These are phyloP conservation scores for Blastobotrys capitulatus DNA, from an alignment of 1,139 yeast species.

Conservation along the genomic window DNA sequence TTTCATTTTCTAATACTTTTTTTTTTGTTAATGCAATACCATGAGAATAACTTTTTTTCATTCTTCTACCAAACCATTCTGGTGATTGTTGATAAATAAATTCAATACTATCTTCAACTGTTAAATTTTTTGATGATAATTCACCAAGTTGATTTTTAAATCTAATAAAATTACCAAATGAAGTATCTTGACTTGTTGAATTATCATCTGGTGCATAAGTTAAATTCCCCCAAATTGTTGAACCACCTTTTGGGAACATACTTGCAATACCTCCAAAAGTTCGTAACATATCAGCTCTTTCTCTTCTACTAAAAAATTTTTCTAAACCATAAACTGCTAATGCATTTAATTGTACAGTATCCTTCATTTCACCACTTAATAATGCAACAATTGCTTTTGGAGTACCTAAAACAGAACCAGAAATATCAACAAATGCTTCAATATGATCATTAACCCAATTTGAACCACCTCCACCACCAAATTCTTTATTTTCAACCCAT, in stretches of 20 bases:
- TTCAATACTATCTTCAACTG: conserved; percentile 63
- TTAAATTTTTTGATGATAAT: conserved; percentile 48
- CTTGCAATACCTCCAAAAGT: conserved; percentile 92
- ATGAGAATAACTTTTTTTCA: conserved; percentile 64
- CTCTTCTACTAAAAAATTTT: conserved; percentile 83
- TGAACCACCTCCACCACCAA: conserved; percentile 83
- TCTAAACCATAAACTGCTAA: conserved; percentile 92
- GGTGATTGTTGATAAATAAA: conserved; percentile 62
- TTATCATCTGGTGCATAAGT: conserved; percentile 49
- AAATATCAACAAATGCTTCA: conserved; percentile 74
- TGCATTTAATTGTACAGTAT: conserved; percentile 88
- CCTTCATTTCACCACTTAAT: conserved; percentile 95
- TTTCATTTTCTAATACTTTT: conserved; percentile 59
- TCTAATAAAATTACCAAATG: conserved; percentile 73
- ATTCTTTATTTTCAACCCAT: conserved; percentile 85
- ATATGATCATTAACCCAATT: conserved; percentile 82
- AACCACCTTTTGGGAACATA: conserved; percentile 96
- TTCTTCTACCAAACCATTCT: conserved; percentile 64
- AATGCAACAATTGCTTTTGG: conserved; percentile 92
- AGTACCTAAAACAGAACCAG: conserved; percentile 86
- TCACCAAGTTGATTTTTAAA: conserved; percentile 45
- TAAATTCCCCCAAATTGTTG: conserved; percentile 74
- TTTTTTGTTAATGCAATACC: conserved; percentile 60
- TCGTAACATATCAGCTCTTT: conserved; percentile 77
- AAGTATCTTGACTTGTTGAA: conserved; percentile 28